Conservation (phyloP, 225 moss, liverwort and hornwort genomes). For the Physcomitrellopsis africana region DNA sequence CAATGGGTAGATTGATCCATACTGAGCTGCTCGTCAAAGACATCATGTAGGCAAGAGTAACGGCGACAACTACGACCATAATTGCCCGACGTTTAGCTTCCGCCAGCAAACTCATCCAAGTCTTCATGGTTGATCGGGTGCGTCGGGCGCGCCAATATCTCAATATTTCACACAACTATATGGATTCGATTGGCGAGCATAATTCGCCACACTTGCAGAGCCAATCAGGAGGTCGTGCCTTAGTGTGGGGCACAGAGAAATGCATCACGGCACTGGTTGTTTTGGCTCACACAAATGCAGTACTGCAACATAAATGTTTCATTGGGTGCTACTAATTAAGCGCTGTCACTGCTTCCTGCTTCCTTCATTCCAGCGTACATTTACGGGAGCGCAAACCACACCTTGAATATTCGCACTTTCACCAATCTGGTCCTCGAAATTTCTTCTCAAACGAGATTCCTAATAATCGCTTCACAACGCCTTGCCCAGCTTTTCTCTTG, state of each 20-base stretch:
- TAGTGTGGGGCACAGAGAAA: constrained; percentile 36
- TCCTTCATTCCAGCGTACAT: no score
- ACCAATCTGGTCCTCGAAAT: neutral
- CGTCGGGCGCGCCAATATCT: neutral
- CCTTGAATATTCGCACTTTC: constrained; percentile 1
- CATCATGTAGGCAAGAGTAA: constrained; percentile 77
- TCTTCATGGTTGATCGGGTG: constrained; percentile 52
- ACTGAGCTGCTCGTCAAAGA: constrained; percentile 86
- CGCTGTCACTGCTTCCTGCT: neutral
- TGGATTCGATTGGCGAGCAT: constrained; percentile 27
- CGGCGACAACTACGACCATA: constrained; percentile 59
- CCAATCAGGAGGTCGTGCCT: constrained; percentile 54
- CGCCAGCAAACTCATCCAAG: constrained; percentile 71
- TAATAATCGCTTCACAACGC: neutral
- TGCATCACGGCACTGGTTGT: constrained; percentile 41
- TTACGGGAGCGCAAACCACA: neutral
- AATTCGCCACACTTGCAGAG: constrained; percentile 26
- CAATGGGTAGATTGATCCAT: constrained; percentile 84
- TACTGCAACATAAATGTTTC: constrained; percentile 1
- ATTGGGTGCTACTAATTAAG: neutral
- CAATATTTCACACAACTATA: neutral
- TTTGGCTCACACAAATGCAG: constrained; percentile 14
- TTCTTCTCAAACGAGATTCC: neutral
- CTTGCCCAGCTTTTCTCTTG: neutral
- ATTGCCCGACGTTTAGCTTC: constrained; percentile 84